Evolutionary conservation across 1,139 yeast genomes (phyloP), one percentile per base, ranked within the genome.

Genomic region (Yamadazyma pseudoaaseri): DNA sequence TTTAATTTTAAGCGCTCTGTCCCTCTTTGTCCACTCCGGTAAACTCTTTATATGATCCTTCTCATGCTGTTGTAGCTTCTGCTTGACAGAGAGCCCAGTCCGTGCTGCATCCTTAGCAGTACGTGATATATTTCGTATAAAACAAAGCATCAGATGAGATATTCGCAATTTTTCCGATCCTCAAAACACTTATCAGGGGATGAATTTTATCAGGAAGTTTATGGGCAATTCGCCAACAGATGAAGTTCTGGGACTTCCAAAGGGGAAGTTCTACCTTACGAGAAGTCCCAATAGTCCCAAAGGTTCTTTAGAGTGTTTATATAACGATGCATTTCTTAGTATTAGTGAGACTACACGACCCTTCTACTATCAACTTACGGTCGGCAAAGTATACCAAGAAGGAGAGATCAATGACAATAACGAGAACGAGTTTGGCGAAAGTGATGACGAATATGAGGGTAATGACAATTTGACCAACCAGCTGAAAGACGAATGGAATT

Each of bases 261-360:
- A 83, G 1, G 98, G 97, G 6, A 83, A 81, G 57, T 70, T 92
- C 35, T 85, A 72, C 51, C 67, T 90, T 31, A 72, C 85, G 17
- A 68, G 97, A 31, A 71, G 85, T 4, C 86, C 86, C 6, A 72
- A 70, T 11, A 84, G 95, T 6, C 96, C 96, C 10, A 86, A 86
- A 54, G 92, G 96, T 3, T 89, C 81, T 18, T 68, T 81, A 27
- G 97, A 92, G 57, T 89, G 96, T 55, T 70, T 92, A 27, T 82
- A 76, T 33, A 83, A 79, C 42, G 96, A 87, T 48, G 92, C 96
- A 1, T 79, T 78, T 34, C 80, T 90, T 12, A 65, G 80, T 2
- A 79, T 92, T 33, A 71, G 89, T 30, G 76, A 76, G 41, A 83
- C 94, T 1, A 70, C 84, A 2, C 70, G 79, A 4, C 80, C 81